Evolutionary conservation across 352 stramenopile species (phyloP), one percentile per base, ranked within the genome.

Genomic region (Globisporangium irregulare): DNA sequence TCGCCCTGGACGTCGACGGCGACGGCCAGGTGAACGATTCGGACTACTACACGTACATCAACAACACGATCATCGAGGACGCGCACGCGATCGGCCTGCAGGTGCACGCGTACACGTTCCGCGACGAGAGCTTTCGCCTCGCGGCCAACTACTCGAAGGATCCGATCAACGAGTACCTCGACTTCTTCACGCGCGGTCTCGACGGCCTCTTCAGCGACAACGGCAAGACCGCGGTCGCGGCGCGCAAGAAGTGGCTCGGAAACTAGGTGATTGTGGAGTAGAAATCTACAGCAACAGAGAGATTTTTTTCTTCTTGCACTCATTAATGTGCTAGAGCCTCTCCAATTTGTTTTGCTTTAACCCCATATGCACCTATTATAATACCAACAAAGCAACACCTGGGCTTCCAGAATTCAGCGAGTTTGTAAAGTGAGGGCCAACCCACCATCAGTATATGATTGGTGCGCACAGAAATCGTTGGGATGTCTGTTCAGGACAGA

Each of bases 161-260:
- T 69, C 82, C 84, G 18, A 71, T 64, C 48, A 69, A 74, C 25
- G 84, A 92, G 78, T 90, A 90, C 74, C 68, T 85, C 10, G 72
- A 90, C 65, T 82, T 93, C 56, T 90, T 88, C 63, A 50, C 73
- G 60, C 81, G 83, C 57, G 80, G 81, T 10, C 64, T 93, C 34
- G 85, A 93, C 59, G 81, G 80, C 1, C 32, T 90, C 54, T 91
- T 92, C 73, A 84, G 65, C 56, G 80, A 88, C 71, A 75, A 88
- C 66, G 83, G 76, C 71, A 86, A 88, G 72, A 84, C 71, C 24
- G 67, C 80, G 7, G 76, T 84, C 51, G 67, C 73, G 9, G 76
- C 80, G 53, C 80, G 79, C 55, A 57, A 77, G 57, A 67, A 72
- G 50, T 87, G 77, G 73, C 53, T 84, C 32, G 71, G 20, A 38